Evolutionary conservation across 2,329 filamentous ascomycete genomes (phyloP).

Genomic region (Sclerotinia trifoliorum): DNA sequence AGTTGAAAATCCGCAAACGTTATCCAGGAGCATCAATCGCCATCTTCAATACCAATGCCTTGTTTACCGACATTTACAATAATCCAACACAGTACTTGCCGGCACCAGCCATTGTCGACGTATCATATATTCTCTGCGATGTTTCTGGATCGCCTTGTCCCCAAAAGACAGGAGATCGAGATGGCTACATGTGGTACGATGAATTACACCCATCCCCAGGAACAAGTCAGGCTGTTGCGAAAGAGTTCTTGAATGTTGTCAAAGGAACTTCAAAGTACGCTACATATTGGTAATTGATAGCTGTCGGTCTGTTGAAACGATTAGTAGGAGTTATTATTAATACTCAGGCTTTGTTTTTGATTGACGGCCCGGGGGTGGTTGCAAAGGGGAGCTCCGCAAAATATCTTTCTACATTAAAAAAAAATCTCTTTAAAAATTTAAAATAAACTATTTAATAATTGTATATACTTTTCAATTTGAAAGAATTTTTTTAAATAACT

Average conservation of each 20-base stretch:
- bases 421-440: too few species aligned
- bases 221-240: slow-evolving; percentile 57
- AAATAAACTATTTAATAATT: too few species aligned
- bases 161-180: slow-evolving; percentile 43
- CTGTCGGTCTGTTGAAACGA: background rate
- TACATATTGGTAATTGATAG: slow-evolving; percentile 36
- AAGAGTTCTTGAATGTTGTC: slow-evolving; percentile 55
- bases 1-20: slow-evolving; percentile 45
- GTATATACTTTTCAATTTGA: too few species aligned
- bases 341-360: too few species aligned
- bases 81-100: slow-evolving; percentile 61
- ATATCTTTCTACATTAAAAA: too few species aligned
- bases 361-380: too few species aligned
- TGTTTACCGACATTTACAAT: slow-evolving; percentile 64
- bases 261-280: slow-evolving; percentile 44
- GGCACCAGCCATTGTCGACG: slow-evolving; percentile 60
- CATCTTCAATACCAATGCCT: slow-evolving; percentile 64
- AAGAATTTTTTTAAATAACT: too few species aligned
- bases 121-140: slow-evolving; percentile 56
- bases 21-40: slow-evolving; percentile 62
- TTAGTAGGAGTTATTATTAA: background rate
- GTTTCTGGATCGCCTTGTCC: slow-evolving; percentile 40
- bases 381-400: too few species aligned
- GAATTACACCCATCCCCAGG: slow-evolving; percentile 69
- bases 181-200: slow-evolving; percentile 73